Conservation (phyloP, 2,329 filamentous ascomycete species). For the Neonectria magnoliae region DNA sequence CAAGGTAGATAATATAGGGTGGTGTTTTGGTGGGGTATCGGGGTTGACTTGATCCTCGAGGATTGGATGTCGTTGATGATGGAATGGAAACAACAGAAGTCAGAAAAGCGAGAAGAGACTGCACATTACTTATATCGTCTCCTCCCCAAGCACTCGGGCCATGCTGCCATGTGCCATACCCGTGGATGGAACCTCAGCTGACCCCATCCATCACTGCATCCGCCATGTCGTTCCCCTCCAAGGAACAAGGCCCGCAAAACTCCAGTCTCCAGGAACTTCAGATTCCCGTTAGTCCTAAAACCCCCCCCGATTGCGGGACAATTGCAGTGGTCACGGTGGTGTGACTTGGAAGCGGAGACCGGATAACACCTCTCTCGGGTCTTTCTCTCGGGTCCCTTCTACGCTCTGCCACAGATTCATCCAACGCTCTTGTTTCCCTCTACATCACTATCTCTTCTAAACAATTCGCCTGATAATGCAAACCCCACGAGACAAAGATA, state of each 20-base stretch:
- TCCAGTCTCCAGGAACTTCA: conserved; percentile 2
- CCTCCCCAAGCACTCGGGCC: conserved; percentile 28
- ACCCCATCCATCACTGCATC: conserved; percentile 23
- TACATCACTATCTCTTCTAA: not conserved
- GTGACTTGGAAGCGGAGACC: conserved; percentile 22
- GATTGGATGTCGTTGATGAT: not conserved
- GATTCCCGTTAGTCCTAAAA: not conserved
- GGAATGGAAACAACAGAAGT: conserved; percentile 11
- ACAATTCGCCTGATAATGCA: conserved; percentile 16
- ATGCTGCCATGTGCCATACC: conserved; percentile 6
- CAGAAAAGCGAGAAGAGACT: conserved; percentile 5
- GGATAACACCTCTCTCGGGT: not conserved
- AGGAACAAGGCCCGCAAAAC: not conserved
- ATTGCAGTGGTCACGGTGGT: conserved; percentile 35
- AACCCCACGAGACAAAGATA: conserved; percentile 17
- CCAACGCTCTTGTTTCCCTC: no score
- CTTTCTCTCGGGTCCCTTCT: no score
- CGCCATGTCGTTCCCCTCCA: conserved; percentile 9
- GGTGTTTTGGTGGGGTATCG: conserved; percentile 3
- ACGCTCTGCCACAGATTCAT: no score
- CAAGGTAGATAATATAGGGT: not conserved
- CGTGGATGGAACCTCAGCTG: conserved; percentile 25
- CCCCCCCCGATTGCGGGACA: conserved; percentile 16
- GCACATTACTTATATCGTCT: conserved; percentile 41
- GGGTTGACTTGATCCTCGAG: not conserved